Evolutionary conservation across 345 rosid genomes (phyloP).

Genomic region (Camelina sativa): DNA sequence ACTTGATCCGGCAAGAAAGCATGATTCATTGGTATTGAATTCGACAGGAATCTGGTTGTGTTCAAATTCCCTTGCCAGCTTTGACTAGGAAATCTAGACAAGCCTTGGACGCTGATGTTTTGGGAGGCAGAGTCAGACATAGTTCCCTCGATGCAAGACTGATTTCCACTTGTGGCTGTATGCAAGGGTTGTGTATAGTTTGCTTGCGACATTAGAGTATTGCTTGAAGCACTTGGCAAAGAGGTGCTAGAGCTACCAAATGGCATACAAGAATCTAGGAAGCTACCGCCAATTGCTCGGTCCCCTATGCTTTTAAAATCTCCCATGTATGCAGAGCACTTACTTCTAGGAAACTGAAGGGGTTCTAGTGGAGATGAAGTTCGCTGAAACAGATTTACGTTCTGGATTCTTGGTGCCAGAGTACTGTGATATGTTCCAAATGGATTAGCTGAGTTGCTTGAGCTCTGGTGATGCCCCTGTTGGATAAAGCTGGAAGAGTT

Average conservation of each 20-base stretch:
- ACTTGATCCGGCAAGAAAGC: slow-evolving; percentile 49
- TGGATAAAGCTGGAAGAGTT: slow-evolving; percentile 57
- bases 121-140: slow-evolving; percentile 48
- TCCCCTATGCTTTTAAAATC: slow-evolving; percentile 51
- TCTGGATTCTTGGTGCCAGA: slow-evolving; percentile 49
- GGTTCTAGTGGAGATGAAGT: slow-evolving; percentile 53
- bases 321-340: slow-evolving; percentile 48
- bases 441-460: slow-evolving; percentile 48
- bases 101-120: slow-evolving; percentile 46
- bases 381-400: slow-evolving; percentile 51
- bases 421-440: slow-evolving; percentile 57
- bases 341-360: slow-evolving; percentile 54
- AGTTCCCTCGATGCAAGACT: slow-evolving; percentile 51
- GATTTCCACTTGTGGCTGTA: slow-evolving; percentile 49
- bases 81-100: slow-evolving; percentile 55
- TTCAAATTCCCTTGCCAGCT: slow-evolving; percentile 59
- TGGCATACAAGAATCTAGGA: slow-evolving; percentile 46
- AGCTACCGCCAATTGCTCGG: slow-evolving; percentile 42
- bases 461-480: slow-evolving; percentile 51
- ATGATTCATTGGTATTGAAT: slow-evolving; percentile 51
- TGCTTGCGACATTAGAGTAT: slow-evolving; percentile 49
- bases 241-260: slow-evolving; percentile 53
- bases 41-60: slow-evolving; percentile 55
- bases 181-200: slow-evolving; percentile 42
- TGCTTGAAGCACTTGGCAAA: slow-evolving; percentile 48